Base-by-base conservation (phyloP, 2,329 filamentous ascomycete genomes). In the Pseudogymnoascus sp. region DNA sequence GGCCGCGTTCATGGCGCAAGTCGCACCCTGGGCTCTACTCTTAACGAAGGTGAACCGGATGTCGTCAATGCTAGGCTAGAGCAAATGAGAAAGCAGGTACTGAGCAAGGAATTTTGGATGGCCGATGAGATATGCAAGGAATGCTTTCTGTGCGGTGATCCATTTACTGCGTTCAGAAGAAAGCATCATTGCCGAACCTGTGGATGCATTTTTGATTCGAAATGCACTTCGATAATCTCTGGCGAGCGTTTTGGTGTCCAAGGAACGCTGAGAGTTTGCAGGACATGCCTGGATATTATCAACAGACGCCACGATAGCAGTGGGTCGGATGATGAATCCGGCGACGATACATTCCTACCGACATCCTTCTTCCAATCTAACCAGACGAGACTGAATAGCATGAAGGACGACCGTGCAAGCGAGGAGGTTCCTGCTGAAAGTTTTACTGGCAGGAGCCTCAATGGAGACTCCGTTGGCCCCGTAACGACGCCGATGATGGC, bases 31-130 rank as follows among this genome's bases (percentile, higher is more conserved):
- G 82, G 81, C 0, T 85, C 82, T 1, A 81, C 79, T 12, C 75
- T 75, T 8, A 80, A 79, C 61, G 82, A 84, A 66, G 81, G 81
- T 2, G 80, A 79, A 4, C 79, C 81, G 2, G 83, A 84, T 62
- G 77, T 78, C 57, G 83, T 86, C 62, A 86, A 78, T 67, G 80
- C 82, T 7, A 80, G 82, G 60, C 75, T 88, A 6, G 84, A 84
- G 58, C 87, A 89, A 67, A 88, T 96, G 79, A 85, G 88, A 64
- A 89, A 90, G 68, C 91, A 93, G 70, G 87, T 99, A 6, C 77
- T 97, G 50, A 96, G 90, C 72, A 94, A 92, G 70, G 92, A 97
- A 67, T 97, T 96, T 68, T 97, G 93, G 94, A 99, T 99, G 94
- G 90, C 91, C 63, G 94, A 99, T 71, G 94, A 97, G 70, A 97